Evolutionary conservation across 2,329 filamentous ascomycete species (phyloP).

Genomic region (Ophiocordyceps unilateralis): DNA sequence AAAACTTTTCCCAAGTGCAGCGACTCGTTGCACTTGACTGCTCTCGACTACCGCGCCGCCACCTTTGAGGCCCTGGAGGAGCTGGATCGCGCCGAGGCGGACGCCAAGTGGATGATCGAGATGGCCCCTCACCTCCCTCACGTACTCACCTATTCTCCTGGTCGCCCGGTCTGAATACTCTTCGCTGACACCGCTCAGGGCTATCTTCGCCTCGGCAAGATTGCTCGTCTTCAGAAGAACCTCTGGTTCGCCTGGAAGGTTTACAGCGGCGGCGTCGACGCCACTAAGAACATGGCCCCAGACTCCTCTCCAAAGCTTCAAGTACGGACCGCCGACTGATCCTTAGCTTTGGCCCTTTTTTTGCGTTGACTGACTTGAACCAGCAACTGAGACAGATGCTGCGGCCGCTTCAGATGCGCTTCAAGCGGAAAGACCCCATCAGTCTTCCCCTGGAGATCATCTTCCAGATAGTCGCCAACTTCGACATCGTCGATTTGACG

Average conservation of each 20-base stretch:
- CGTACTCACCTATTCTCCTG: slow-evolving; percentile 7
- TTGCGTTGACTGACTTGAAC: not conserved
- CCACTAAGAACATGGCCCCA: slow-evolving; percentile 9
- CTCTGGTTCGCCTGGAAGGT: slow-evolving; percentile 21
- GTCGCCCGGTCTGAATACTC: not conserved
- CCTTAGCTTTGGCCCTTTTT: not conserved
- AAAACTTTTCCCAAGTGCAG: slow-evolving; percentile 22
- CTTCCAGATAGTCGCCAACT: slow-evolving; percentile 15
- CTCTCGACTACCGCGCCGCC: slow-evolving; percentile 23
- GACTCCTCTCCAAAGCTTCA: slow-evolving; percentile 15
- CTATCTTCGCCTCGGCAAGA: slow-evolving; percentile 23
- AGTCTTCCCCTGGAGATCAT: slow-evolving; percentile 18
- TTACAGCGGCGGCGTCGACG: slow-evolving; percentile 21
- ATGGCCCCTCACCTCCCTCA: slow-evolving; percentile 22
- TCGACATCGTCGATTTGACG: slow-evolving; percentile 16
- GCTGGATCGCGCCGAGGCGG: slow-evolving; percentile 18
- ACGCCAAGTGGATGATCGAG: slow-evolving; percentile 25
- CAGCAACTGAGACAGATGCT: slow-evolving; percentile 18
- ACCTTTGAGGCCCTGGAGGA: slow-evolving; percentile 21
- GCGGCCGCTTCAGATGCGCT: slow-evolving; percentile 17
- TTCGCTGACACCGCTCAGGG: slow-evolving; percentile 12
- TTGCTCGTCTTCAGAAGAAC: slow-evolving; percentile 19
- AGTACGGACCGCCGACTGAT: slow-evolving; percentile 6
- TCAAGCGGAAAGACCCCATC: slow-evolving; percentile 17
- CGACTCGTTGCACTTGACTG: slow-evolving; percentile 18